A percentile compares a stretch with the other conserved stretches of the same genome.
phyloP scores from a whole-genome alignment of 1,284 basidiomycete genomes.

The Ceratorhiza oryzae-sativae region DNA sequence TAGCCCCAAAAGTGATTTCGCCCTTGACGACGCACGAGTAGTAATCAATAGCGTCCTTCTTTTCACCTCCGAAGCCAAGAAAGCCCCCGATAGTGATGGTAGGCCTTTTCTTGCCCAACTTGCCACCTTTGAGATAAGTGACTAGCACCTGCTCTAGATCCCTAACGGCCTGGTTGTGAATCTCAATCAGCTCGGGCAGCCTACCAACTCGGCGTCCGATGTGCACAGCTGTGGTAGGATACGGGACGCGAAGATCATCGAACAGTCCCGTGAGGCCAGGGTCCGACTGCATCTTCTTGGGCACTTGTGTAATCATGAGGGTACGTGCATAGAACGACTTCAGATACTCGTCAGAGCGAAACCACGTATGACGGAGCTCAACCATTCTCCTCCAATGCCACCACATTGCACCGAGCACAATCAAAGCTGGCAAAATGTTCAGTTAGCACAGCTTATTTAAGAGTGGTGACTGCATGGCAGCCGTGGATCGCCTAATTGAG shows the following conservation, averaged over 20 bases:
- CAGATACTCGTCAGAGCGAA: conserved; percentile 77
- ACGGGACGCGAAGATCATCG: conserved; percentile 75
- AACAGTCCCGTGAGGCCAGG: conserved; percentile 76
- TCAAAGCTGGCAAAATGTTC: conserved; percentile 49
- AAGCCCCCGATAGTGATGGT: conserved; percentile 74
- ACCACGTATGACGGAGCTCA: conserved; percentile 70
- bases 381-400: conserved; percentile 78
- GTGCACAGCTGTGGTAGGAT: conserved; percentile 84
- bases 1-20: conserved; percentile 27
- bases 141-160: conserved; percentile 85
- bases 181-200: conserved; percentile 79
- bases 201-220: conserved; percentile 78
- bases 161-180: conserved; percentile 85
- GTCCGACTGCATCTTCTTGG: conserved; percentile 77
- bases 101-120: conserved; percentile 75
- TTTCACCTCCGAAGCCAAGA: conserved; percentile 75
- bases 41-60: conserved; percentile 83
- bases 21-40: conserved; percentile 65
- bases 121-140: conserved; percentile 81
- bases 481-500: conserved; percentile 46
- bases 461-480: conserved; percentile 20
- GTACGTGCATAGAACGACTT: conserved; percentile 82
- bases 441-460: neutral
- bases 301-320: conserved; percentile 74
- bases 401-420: conserved; percentile 71